A percentile compares a stretch with the other conserved stretches of the same genome.
Conservation (phyloP, 2,329 filamentous ascomycete species). For the Podosphaera fusca region DNA sequence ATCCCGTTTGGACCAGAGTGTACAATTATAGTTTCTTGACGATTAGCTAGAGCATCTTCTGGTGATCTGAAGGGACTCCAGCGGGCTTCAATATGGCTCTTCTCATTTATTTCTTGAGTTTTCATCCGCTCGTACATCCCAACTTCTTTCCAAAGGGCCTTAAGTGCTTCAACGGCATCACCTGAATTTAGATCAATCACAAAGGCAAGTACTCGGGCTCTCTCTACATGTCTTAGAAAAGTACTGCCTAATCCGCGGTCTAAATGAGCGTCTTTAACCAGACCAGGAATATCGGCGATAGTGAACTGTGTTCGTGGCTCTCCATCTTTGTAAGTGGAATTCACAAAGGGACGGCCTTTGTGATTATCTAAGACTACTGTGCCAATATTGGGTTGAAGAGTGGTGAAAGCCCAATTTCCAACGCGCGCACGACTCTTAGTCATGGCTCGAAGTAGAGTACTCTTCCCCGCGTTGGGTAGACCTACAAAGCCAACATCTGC, state of each 20-base stretch:
- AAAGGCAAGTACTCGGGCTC: conserved; percentile 79
- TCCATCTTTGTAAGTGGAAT: conserved; percentile 22
- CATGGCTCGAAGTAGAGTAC: conserved; percentile 67
- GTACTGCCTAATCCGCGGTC: conserved; percentile 78
- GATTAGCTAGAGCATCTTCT: conserved; percentile 17
- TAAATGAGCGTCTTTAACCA: conserved; percentile 80
- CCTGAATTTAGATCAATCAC: conserved; percentile 68
- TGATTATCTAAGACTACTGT: conserved; percentile 84
- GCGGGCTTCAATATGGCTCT: conserved; percentile 37
- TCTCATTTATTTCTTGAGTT: conserved; percentile 50
- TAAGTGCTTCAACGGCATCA: conserved; percentile 55
- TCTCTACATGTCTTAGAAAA: conserved; percentile 84
- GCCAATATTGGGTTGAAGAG: conserved; percentile 80
- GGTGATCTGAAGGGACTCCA: conserved; percentile 26
- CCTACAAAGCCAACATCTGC: conserved; percentile 90
- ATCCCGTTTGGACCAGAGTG: conserved; percentile 8
- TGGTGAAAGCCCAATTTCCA: conserved; percentile 93
- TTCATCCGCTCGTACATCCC: conserved; percentile 50
- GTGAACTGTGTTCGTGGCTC: conserved; percentile 58
- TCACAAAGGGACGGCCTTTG: conserved; percentile 41
- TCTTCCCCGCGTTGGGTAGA: conserved; percentile 89
- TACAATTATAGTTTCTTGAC: conserved; percentile 13
- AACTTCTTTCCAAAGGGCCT: conserved; percentile 76
- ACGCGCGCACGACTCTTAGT: conserved; percentile 76
- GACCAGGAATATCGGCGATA: conserved; percentile 82